A percentile compares a stretch with the other conserved stretches of the same genome.
Evolutionary conservation across 2,329 filamentous ascomycete genomes (phyloP).

Genomic region (Colletotrichum truncatum): DNA sequence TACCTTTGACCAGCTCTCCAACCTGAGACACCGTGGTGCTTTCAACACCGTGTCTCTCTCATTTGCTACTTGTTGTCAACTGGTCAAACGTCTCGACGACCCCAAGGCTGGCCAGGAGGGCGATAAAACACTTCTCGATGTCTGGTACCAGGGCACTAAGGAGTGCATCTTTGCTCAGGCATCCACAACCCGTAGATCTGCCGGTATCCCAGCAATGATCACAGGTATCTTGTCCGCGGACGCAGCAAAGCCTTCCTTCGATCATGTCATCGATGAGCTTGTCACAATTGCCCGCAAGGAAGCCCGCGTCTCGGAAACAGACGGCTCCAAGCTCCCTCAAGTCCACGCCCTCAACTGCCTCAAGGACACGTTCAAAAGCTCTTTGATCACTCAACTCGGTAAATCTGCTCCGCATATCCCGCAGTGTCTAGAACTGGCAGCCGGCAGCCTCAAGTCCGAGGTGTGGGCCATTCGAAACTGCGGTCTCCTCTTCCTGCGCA

Average conservation of each 20-base stretch:
- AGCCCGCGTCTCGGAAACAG: constrained; percentile 63
- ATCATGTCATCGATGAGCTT: constrained; percentile 70
- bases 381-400: constrained; percentile 76
- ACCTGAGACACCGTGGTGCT: constrained; percentile 87
- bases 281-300: constrained; percentile 65
- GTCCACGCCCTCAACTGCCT: constrained; percentile 96
- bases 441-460: constrained; percentile 79
- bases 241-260: constrained; percentile 66
- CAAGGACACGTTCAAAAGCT: constrained; percentile 90
- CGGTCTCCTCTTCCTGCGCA: constrained; percentile 86
- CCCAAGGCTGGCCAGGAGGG: constrained; percentile 28
- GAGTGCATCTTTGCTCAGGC: constrained; percentile 77
- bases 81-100: constrained; percentile 59
- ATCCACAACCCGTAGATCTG: constrained; percentile 88
- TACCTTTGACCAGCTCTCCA: constrained; percentile 84
- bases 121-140: constrained; percentile 59
- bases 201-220: constrained; percentile 88
- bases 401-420: constrained; percentile 79
- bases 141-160: constrained; percentile 80
- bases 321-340: constrained; percentile 79
- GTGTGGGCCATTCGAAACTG: constrained; percentile 97
- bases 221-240: constrained; percentile 81
- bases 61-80: constrained; percentile 81
- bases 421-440: constrained; percentile 80
- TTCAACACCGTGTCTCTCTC: constrained; percentile 94